A percentile compares a stretch with the other conserved stretches of the same genome.
Conservation (phyloP, 163 green algal species). For the Prototheca wickerhamii region DNA sequence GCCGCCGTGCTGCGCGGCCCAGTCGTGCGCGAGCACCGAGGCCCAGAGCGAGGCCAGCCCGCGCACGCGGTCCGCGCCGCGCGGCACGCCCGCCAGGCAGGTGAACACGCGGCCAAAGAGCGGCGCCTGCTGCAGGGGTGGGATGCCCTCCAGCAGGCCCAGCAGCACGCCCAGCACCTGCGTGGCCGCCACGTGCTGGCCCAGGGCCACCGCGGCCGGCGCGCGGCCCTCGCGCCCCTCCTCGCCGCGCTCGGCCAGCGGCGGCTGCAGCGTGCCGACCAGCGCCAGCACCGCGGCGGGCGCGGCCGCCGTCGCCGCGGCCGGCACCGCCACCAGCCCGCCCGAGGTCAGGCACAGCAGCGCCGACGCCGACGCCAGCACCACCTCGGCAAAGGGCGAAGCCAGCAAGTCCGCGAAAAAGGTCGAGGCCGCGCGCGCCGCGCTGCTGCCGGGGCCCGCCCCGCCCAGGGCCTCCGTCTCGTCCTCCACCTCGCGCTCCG, state of each 20-base stretch:
- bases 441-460: neutral
- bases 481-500: neutral
- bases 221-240: neutral
- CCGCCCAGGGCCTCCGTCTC: neutral
- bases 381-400: conserved; percentile 1
- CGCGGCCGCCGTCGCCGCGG: conserved; percentile 10
- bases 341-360: conserved; percentile 23
- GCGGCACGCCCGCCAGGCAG: conserved; percentile 18
- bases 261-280: conserved; percentile 11
- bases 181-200: neutral
- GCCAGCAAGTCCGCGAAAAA: conserved; percentile 21
- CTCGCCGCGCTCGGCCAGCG: too few species aligned
- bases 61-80: conserved; percentile 14
- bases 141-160: conserved; percentile 11
- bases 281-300: conserved; percentile 9
- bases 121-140: conserved; percentile 17
- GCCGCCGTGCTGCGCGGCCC: conserved; percentile 3
- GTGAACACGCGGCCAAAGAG: conserved; percentile 22
- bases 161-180: conserved; percentile 19
- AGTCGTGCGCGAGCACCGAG: conserved; percentile 19
- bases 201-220: neutral
- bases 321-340: conserved; percentile 15
- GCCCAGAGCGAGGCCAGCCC: conserved; percentile 20
- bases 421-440: conserved; percentile 6
- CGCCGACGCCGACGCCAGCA: conserved; percentile 16